phyloP scores from a whole-genome alignment of 306 rosid genomes.

The Calophaca sinica region DNA sequence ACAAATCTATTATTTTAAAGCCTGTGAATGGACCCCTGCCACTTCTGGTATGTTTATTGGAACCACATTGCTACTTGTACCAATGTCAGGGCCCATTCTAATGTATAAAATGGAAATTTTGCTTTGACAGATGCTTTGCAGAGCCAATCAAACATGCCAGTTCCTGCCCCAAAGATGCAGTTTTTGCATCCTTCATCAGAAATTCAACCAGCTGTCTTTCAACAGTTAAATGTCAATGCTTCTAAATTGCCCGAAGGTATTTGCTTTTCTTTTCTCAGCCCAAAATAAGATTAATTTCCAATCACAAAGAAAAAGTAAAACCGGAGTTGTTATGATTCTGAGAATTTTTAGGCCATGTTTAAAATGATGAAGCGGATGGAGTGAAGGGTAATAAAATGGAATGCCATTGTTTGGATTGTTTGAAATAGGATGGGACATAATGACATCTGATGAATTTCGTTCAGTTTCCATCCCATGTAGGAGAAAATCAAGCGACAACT shows the following conservation, averaged over 20 bases:
- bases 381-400: no score
- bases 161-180: slow-evolving; percentile 48
- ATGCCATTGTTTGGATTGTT: no score
- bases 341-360: background rate
- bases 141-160: slow-evolving; percentile 48
- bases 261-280: slow-evolving; percentile 35
- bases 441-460: no score
- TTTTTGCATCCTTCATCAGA: slow-evolving; percentile 46
- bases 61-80: slow-evolving; percentile 34
- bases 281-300: background rate
- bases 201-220: slow-evolving; percentile 49
- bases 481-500: no score
- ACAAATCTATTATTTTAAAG: slow-evolving; percentile 76
- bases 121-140: slow-evolving; percentile 59
- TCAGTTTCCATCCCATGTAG: no score
- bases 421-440: no score
- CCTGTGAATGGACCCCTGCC: slow-evolving; percentile 55
- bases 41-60: slow-evolving; percentile 53
- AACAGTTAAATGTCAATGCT: slow-evolving; percentile 50
- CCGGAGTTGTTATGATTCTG: background rate
- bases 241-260: slow-evolving; percentile 67
- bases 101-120: slow-evolving; percentile 38
- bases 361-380: no score
- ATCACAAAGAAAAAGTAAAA: no score
- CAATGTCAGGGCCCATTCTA: slow-evolving; percentile 8